Base-by-base conservation (phyloP, 1,139 yeast genomes). In the Chernovozyma aurita region DNA sequence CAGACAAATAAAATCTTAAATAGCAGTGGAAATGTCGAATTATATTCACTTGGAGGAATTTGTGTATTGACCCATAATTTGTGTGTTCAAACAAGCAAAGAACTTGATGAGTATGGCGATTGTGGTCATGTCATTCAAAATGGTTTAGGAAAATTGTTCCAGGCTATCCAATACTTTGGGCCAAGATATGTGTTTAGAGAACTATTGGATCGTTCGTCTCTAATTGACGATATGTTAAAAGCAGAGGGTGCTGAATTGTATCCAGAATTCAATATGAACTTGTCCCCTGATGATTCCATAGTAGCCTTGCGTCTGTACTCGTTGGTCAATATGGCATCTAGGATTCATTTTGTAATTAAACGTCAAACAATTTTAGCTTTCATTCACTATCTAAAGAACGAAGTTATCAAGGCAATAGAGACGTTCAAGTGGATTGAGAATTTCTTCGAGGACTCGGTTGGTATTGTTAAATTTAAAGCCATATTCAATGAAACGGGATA, bases 151-250 rank as follows among this genome's bases (percentile, higher is more conserved):
- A n/a, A n/a, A n/a, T n/a, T 59, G 3, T 44, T 49, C 24, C 34
- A 45, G 14, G 48, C 56, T 1, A 43, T 57, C 14, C 38, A 42
- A 25, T 28, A 35, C 6, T 45, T 55, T 35, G 51, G 52, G 0
- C 66, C 66, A 1, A 34, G 43, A 4, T 51, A 53, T 33, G 38
- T 55, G 3, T 61, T 47, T 35, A 38, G 43, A 4, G 43, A 43
- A 3, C 20, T 57, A 0, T 15, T 41, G 4, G 35, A 12, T 20
- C 22, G 9, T 6, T 7, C 22, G 9, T 6, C 22, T 6, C 8
- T 7, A 9, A 9, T 20, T 20, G 8, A 20, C 8, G 8, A 20
- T 7, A 7, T 20, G 22, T 9, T 20, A 20, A 7, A 6, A 7
- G 8, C 8, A 20, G 22, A 20, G 9, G 22, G 8, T 7, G 9